phyloP scores from a whole-genome alignment of 176 grass and related monocot species.

The Dendrocalamus sinicus region DNA sequence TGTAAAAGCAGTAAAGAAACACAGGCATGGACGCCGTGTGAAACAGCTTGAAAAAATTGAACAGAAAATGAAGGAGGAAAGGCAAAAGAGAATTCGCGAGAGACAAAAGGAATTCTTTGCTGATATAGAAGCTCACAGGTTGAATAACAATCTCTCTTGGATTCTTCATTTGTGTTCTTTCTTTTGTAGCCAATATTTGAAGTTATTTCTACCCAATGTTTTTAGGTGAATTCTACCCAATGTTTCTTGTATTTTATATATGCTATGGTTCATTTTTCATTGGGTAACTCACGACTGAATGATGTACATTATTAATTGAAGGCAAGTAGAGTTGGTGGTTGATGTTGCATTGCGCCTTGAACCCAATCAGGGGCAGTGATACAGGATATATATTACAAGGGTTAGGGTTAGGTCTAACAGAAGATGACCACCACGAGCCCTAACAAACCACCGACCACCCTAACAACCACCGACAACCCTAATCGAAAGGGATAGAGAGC shows the following conservation, averaged over 20 bases:
- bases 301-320: background rate
- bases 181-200: constrained; percentile 25
- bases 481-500: too few relatives aligned
- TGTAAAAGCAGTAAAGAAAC: constrained; percentile 88
- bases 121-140: constrained; percentile 94
- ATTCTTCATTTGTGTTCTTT: constrained; percentile 7
- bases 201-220: constrained; percentile 21
- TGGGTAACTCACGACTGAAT: background rate
- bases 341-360: too few relatives aligned
- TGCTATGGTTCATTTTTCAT: constrained; percentile 21
- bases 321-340: too few relatives aligned
- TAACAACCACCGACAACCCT: too few relatives aligned
- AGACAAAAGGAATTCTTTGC: constrained; percentile 98
- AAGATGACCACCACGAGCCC: too few relatives aligned
- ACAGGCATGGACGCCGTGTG: constrained; percentile 83
- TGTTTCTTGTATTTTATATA: constrained; percentile 31
- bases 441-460: too few relatives aligned
- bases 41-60: constrained; percentile 99
- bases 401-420: too few relatives aligned
- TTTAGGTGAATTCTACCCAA: background rate
- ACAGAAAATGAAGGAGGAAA: constrained; percentile 99
- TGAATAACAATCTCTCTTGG: constrained; percentile 9
- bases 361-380: too few relatives aligned
- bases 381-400: too few relatives aligned
- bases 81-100: constrained; percentile 94